These are phyloP conservation scores for Pholiota adiposa DNA, from an alignment of 1,284 basidiomycete genomes.

Conservation along the genomic window DNA sequence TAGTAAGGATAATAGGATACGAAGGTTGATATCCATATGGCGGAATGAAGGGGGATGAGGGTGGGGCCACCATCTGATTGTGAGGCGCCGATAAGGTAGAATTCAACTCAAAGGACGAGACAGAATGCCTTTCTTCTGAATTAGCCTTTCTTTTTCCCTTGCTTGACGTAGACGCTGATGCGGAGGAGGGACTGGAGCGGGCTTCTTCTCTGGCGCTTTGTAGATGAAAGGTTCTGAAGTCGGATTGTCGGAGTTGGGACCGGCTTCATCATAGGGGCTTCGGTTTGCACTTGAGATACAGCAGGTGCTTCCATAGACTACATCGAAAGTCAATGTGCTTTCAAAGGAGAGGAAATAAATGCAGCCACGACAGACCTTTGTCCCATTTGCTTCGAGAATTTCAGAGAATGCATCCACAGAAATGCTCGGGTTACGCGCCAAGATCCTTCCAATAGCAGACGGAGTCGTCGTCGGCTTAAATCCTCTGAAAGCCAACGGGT, in stretches of 20 bases:
- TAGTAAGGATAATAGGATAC: constrained; percentile 30
- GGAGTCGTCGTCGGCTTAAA: constrained; percentile 9
- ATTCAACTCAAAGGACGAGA: background rate
- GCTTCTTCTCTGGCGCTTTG: constrained; percentile 12
- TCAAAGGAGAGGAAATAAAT: background rate
- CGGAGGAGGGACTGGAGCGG: background rate
- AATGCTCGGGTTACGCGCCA: constrained; percentile 11
- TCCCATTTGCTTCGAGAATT: background rate
- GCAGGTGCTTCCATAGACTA: background rate
- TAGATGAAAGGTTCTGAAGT: constrained; percentile 21
- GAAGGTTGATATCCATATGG: constrained; percentile 29
- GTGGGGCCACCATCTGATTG: background rate
- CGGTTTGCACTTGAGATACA: background rate
- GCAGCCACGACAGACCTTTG: background rate
- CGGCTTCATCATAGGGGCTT: background rate
- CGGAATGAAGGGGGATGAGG: background rate
- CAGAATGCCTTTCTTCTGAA: background rate
- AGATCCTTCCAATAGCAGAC: constrained; percentile 15
- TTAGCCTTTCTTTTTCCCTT: background rate
- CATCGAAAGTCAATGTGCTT: background rate
- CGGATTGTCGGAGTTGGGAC: constrained; percentile 17
- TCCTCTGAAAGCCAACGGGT: constrained; percentile 1
- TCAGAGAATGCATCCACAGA: constrained; percentile 13
- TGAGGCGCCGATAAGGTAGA: background rate
- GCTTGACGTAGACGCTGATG: background rate